Evolutionary conservation across 2,329 filamentous ascomycete species (phyloP).

Genomic region (Hypoxylon sp.): DNA sequence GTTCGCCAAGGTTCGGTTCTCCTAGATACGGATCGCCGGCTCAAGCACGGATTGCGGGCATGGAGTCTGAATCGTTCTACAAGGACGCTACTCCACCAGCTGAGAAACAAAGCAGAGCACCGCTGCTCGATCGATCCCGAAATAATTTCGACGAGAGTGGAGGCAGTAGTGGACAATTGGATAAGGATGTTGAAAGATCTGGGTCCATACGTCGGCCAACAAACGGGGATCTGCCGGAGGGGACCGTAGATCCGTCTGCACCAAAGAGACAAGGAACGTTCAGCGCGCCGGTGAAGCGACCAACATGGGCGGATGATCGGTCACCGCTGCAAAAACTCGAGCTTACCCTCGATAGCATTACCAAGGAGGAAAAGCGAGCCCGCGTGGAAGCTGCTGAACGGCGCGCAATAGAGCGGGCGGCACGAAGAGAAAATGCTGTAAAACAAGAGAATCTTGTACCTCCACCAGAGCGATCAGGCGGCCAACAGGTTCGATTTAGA

Average conservation of each 20-base stretch:
- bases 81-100: constrained; percentile 48
- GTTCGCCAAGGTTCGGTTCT: constrained; percentile 46
- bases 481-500: constrained; percentile 55
- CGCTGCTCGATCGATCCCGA: constrained; percentile 52
- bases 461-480: constrained; percentile 43
- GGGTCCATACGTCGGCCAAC: constrained; percentile 49
- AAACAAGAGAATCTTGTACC: constrained; percentile 39
- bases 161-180: constrained; percentile 38
- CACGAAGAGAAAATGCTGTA: constrained; percentile 49
- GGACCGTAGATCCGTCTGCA: constrained; percentile 42
- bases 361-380: constrained; percentile 94
- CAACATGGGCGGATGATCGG: constrained; percentile 81
- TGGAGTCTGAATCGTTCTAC: constrained; percentile 56
- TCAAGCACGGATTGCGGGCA: constrained; percentile 43
- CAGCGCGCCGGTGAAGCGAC: constrained; percentile 61
- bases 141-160: constrained; percentile 52
- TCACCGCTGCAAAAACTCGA: constrained; percentile 96
- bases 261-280: constrained; percentile 59
- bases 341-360: constrained; percentile 90
- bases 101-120: constrained; percentile 47
- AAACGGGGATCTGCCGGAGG: constrained; percentile 50
- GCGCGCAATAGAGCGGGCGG: constrained; percentile 74
- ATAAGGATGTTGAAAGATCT: constrained; percentile 42
- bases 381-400: constrained; percentile 86
- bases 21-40: constrained; percentile 41